These are phyloP conservation scores for Marchantia paleacea DNA, from an alignment of 225 moss, liverwort and hornwort species.

Conservation along the genomic window DNA sequence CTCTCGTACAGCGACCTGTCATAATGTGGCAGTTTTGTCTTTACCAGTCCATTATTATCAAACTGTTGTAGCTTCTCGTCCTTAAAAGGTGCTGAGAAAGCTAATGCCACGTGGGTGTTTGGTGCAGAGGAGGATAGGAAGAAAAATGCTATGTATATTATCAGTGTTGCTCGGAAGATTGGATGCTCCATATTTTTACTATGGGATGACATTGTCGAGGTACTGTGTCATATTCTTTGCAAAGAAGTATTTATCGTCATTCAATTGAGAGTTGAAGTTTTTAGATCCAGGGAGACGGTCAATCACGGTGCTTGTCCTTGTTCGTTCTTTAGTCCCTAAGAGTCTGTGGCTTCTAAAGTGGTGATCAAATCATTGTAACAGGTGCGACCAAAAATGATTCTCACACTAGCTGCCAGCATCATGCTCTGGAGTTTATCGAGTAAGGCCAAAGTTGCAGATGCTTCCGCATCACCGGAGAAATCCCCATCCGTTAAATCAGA, in stretches of 20 bases:
- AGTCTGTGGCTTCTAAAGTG: neutral
- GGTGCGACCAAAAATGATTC: constrained; percentile 93
- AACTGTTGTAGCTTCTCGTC: neutral
- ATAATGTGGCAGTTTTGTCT: neutral
- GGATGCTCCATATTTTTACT: constrained; percentile 92
- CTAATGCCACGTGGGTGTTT: constrained; percentile 4
- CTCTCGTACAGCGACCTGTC: neutral
- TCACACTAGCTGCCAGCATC: constrained; percentile 82
- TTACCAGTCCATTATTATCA: neutral
- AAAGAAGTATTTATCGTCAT: neutral
- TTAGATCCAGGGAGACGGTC: neutral
- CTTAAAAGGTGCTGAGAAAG: neutral
- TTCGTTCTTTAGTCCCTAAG: neutral
- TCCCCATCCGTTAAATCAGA: constrained; percentile 8
- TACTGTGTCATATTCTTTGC: constrained; percentile 16
- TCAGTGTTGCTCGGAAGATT: constrained; percentile 91
- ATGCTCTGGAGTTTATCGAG: constrained; percentile 93
- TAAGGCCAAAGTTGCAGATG: constrained; percentile 59
- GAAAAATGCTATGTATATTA: constrained; percentile 91
- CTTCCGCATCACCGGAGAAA: constrained; percentile 15
- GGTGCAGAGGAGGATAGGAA: constrained; percentile 83
- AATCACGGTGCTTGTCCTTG: neutral
- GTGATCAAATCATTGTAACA: constrained; percentile 22
- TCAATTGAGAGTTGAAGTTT: neutral
- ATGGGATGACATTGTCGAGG: constrained; percentile 99